phyloP scores from a whole-genome alignment of 1,284 basidiomycete genomes.

The Mycena sp. region DNA sequence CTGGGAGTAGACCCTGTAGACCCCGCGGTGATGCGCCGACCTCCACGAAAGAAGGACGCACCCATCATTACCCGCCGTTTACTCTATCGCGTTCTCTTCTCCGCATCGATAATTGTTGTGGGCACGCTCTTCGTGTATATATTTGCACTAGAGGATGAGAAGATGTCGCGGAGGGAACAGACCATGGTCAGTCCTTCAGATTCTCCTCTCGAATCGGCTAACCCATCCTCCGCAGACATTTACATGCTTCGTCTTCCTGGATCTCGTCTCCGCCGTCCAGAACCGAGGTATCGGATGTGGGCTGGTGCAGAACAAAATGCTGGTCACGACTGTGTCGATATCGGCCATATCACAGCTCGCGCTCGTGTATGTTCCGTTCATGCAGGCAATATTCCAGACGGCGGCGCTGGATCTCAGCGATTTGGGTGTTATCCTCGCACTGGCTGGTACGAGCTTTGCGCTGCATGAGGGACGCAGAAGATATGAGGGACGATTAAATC shows the following conservation, averaged over 20 bases:
- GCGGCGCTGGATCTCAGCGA: constrained; percentile 79
- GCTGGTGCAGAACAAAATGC: constrained; percentile 87
- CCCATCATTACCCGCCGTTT: constrained; percentile 84
- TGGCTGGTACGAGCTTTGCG: constrained; percentile 75
- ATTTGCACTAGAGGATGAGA: constrained; percentile 83
- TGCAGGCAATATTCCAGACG: constrained; percentile 96
- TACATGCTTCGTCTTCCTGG: constrained; percentile 96
- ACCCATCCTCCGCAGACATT: constrained; percentile 75
- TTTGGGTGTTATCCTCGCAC: constrained; percentile 74
- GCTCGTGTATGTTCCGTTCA: constrained; percentile 89
- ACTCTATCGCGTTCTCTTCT: constrained; percentile 86
- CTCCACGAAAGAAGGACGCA: constrained; percentile 90
- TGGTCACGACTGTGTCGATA: constrained; percentile 86
- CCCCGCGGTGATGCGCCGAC: constrained; percentile 88
- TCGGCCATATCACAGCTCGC: constrained; percentile 87
- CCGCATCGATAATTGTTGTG: constrained; percentile 88
- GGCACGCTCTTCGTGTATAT: constrained; percentile 92
- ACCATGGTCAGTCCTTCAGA: constrained; percentile 79
- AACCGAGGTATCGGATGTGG: constrained; percentile 90
- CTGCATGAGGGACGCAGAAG: constrained; percentile 85
- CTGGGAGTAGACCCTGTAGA: constrained; percentile 97
- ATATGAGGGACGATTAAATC: constrained; percentile 63
- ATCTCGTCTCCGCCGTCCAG: constrained; percentile 94
- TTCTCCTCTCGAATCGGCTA: not conserved
- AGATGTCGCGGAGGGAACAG: constrained; percentile 87